phyloP scores from a whole-genome alignment of 2,329 filamentous ascomycete genomes.

The Elsinoe ampelina region DNA sequence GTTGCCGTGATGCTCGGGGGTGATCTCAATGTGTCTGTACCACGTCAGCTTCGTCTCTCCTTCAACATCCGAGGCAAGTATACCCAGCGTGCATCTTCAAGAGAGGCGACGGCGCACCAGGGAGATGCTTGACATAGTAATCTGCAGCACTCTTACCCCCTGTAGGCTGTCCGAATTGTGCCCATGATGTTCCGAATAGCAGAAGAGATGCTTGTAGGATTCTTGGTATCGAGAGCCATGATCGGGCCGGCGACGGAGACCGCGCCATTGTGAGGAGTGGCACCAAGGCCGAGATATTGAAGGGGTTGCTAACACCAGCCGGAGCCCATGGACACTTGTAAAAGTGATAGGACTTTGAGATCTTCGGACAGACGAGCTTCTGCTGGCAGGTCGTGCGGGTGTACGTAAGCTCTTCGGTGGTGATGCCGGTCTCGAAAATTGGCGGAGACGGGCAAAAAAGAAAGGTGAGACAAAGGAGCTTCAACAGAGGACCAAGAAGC shows the following conservation, averaged over 20 bases:
- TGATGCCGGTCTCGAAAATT: background rate
- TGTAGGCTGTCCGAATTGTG: conserved; percentile 22
- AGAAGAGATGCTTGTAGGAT: conserved; percentile 13
- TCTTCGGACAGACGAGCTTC: background rate
- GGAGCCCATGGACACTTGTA: background rate
- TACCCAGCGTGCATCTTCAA: conserved; percentile 98
- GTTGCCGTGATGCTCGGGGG: conserved; percentile 76
- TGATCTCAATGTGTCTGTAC: conserved; percentile 79
- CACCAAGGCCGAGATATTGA: background rate
- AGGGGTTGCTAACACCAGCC: background rate
- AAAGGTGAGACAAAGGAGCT: background rate
- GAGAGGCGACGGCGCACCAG: conserved; percentile 69
- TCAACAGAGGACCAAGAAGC: background rate
- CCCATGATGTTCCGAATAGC: conserved; percentile 14
- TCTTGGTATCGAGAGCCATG: background rate
- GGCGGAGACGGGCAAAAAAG: background rate
- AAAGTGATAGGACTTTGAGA: background rate
- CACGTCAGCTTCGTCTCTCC: conserved; percentile 11
- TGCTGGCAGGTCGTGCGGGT: background rate
- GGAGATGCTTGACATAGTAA: conserved; percentile 79
- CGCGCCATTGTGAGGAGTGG: background rate
- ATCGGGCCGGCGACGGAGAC: background rate
- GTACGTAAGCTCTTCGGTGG: background rate
- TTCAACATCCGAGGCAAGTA: conserved; percentile 32
- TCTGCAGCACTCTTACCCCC: conserved; percentile 59